Evolutionary conservation across 2,329 filamentous ascomycete species (phyloP), one percentile per base, ranked within the genome.

Genomic region (Aspergillus spinulosporus): DNA sequence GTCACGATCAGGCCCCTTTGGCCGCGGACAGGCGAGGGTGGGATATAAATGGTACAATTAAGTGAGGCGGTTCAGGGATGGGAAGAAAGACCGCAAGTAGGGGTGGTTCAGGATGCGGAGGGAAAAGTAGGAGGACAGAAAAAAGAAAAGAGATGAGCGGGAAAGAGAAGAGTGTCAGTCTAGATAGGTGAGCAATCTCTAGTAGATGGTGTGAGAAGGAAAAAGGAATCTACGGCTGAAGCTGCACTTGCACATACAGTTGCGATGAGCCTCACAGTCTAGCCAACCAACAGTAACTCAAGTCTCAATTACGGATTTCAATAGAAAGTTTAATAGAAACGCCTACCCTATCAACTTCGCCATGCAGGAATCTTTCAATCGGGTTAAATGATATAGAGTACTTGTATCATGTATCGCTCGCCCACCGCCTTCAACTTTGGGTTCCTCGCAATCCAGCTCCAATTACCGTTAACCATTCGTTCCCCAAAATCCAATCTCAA

Each of bases 21-120:
- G 29, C 12, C 28, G 37, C 11, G 32, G 42, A 37, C 9, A 31
- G 36, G 42, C 36, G 54, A 43, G 49, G 54, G 54, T 36, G 47
- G 54, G 37, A 44, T 52, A 52, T 52, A 48, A 56, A 57, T 57
- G 43, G 14, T 37, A 57, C 54, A 57, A 58, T 51, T 54, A 58
- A 58, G 49, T 44, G 54, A 57, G 49, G 54, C 49, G 49, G 36
- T 39, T 52, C 54, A 57, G 54, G 54, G 54, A 57, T 57, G 45
- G 39, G 15, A 21, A 21, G 21, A 21, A 44, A 52, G 49, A 56
- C 31, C 14, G 36, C 12, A 34, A 29, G 21, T 15, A 45, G 34
- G 37, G 56, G 44, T 43, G 28, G 37, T 29, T 21, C 28, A 36
- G 28, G 29, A 42, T 36, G 42, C 29, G 39, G 50, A 32, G 42